Conservation (phyloP, 257 asterid genomes). For the Scutellaria minor region DNA sequence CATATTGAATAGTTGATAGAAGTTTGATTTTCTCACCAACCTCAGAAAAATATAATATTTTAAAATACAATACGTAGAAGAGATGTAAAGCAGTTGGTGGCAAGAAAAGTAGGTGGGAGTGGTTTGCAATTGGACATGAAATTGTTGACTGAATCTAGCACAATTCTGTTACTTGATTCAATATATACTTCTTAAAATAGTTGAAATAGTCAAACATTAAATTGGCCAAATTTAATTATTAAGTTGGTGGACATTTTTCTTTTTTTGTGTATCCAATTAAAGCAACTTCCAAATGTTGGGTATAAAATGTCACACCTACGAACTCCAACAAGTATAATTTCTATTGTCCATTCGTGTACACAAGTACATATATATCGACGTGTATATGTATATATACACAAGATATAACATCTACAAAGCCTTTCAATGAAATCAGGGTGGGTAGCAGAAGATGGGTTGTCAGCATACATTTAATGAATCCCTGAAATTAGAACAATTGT, state of each 20-base stretch:
- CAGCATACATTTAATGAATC: background rate
- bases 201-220: background rate
- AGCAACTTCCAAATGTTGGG: too few species aligned
- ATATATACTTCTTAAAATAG: background rate
- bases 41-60: background rate
- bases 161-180: background rate
- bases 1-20: background rate
- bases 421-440: too few species aligned
- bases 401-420: too few species aligned
- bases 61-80: background rate
- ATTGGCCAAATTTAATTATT: too few species aligned
- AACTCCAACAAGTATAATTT: too few species aligned
- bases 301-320: too few species aligned
- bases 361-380: too few species aligned
- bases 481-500: background rate
- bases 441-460: too few species aligned
- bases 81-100: background rate
- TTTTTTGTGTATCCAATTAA: too few species aligned
- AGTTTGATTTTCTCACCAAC: conserved; percentile 19
- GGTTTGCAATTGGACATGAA: background rate
- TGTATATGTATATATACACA: too few species aligned
- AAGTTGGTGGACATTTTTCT: too few species aligned
- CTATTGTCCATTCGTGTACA: too few species aligned
- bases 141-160: background rate
- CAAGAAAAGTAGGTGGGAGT: background rate